Conservation (phyloP, 768 basidiomycete genomes). For the Sistotremastrum niveocremeum region DNA sequence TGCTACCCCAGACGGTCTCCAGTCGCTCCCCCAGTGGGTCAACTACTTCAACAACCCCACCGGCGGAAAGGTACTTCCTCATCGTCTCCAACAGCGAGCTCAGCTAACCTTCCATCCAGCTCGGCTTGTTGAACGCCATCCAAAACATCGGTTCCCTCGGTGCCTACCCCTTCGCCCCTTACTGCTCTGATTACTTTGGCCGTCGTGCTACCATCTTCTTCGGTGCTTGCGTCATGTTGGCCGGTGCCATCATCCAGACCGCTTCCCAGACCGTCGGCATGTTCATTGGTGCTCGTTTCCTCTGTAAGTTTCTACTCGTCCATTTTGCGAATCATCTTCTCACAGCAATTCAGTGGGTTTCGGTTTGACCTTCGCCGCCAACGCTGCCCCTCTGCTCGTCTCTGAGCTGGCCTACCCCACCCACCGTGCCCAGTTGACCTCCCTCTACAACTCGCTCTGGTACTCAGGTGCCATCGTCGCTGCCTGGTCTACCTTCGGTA, state of each 20-base stretch:
- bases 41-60: conserved; percentile 45
- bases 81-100: conserved; percentile 27
- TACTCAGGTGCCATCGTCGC: conserved; percentile 70
- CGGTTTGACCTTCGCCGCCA: conserved; percentile 46
- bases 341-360: conserved; percentile 58
- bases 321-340: background rate
- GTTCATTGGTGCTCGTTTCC: conserved; percentile 67
- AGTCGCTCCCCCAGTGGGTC: conserved; percentile 52
- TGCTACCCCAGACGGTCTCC: conserved; percentile 35
- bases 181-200: conserved; percentile 59
- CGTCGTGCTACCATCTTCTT: conserved; percentile 52
- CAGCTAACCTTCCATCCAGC: background rate
- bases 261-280: conserved; percentile 59
- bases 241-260: conserved; percentile 55
- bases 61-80: conserved; percentile 45
- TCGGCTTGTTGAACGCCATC: background rate
- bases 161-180: conserved; percentile 58
- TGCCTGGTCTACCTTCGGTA: conserved; percentile 79
- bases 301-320: conserved; percentile 4
- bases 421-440: conserved; percentile 68
- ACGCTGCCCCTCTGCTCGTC: conserved; percentile 72
- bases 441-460: conserved; percentile 76
- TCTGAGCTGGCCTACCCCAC: conserved; percentile 78
- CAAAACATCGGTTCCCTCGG: conserved; percentile 60
- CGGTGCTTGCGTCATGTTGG: conserved; percentile 58